Base-by-base conservation (phyloP, 352 stramenopile genomes). In the Globisporangium cystogenes region DNA sequence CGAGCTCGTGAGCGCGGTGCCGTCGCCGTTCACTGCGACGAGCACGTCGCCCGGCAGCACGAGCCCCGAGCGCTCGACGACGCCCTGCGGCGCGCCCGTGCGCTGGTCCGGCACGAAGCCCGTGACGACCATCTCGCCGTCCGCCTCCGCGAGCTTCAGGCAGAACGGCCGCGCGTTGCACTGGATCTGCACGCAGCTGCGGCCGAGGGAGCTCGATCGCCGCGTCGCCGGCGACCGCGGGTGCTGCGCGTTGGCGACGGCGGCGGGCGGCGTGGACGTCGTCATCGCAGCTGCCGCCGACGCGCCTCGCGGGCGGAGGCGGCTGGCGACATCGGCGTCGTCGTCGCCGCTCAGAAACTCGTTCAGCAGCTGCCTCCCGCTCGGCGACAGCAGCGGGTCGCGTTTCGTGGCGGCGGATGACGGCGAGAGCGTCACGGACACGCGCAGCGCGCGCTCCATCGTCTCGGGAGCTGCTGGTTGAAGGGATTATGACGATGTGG, bases 1-100 rank as follows among this genome's bases (percentile, higher is more conserved):
- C 15, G 86, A 57, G n/a, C 59, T 87, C n/a, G 42, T 69, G 36
- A 76, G 66, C 39, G 45, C 59, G 27, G 67, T 67, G 50, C 57
- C 72, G 16, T 83, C 62, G 29, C 72, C 67, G 53, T 87, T 83
- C 4, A 90, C 72, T 6, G 61, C 71, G n/a, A 86, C 64, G 10
- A 90, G 55, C n/a, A 84, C 58, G 47, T 90, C 80, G 1, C 77
- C 75, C 18, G 64, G 40, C 3, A 76, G 67, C 12, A 89, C 69
- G 3, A 74, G 54, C 0, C 67, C 65, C 5, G 67, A 71, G 26
- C 45, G 55, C 57, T 87, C 76, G 12, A 86, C 42, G 23, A 64
- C 60, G 20, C 72, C 74, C 8, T 62, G 55, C 0, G 41, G 50
- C 16, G 62, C 58, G 20, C 50, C 49, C 4, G 48, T 46, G 14